Conservation (phyloP, 2,329 filamentous ascomycete genomes). For the Colletotrichum tropicale region DNA sequence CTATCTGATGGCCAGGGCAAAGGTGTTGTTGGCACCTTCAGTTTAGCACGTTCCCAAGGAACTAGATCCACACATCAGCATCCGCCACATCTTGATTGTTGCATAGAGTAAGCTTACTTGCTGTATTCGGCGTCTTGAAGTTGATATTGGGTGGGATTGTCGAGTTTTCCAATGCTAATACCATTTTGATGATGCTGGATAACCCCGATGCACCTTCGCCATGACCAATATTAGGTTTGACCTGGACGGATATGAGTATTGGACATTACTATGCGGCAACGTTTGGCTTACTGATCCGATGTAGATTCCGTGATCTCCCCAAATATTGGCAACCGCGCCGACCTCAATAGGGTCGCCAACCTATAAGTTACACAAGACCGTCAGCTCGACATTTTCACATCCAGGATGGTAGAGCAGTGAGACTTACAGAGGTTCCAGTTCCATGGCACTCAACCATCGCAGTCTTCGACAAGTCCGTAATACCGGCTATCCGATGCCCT, state of each 20-base stretch:
- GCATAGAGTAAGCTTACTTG: background rate
- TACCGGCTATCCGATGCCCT: conserved; percentile 34
- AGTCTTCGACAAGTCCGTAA: conserved; percentile 30
- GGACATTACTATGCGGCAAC: accelerated
- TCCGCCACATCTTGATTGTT: background rate
- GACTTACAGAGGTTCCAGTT: conserved; percentile 42
- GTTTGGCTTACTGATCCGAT: conserved; percentile 26
- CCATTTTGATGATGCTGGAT: conserved; percentile 44
- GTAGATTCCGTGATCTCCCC: conserved; percentile 26
- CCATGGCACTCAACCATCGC: conserved; percentile 43
- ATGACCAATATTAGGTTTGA: conserved; percentile 49
- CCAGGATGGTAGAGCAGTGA: conserved; percentile 23
- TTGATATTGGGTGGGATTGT: conserved; percentile 45
- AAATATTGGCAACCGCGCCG: conserved; percentile 33
- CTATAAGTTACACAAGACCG: background rate
- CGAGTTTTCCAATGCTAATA: conserved; percentile 42
- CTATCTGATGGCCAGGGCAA: conserved; percentile 33
- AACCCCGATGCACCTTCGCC: conserved; percentile 48
- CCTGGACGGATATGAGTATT: background rate
- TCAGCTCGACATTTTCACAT: background rate
- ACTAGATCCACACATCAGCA: background rate
- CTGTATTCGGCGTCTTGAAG: conserved; percentile 33
- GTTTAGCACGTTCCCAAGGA: conserved; percentile 25
- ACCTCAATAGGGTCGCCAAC: conserved; percentile 55
- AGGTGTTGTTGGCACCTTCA: conserved; percentile 32